Conservation (phyloP, 345 rosid genomes). For the Firmiana major region DNA sequence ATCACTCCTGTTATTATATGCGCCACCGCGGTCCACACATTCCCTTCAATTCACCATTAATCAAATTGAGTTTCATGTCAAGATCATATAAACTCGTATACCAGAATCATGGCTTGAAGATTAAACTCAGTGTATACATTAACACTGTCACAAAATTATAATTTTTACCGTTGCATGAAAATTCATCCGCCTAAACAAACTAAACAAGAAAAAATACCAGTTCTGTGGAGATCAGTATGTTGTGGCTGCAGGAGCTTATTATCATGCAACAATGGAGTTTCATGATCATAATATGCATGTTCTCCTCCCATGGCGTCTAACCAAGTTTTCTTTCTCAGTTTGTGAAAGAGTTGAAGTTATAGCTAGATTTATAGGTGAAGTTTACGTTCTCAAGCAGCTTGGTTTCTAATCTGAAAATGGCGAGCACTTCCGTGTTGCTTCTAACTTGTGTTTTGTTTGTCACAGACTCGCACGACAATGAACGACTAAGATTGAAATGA, state of each 20-base stretch:
- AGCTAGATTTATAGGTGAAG: background rate
- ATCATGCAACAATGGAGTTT: background rate
- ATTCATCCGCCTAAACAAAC: no score
- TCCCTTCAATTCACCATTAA: conserved; percentile 23
- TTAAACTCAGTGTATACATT: no score
- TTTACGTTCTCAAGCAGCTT: no score
- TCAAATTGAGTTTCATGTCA: background rate
- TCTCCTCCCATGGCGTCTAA: background rate
- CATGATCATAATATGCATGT: background rate
- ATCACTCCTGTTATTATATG: conserved; percentile 51
- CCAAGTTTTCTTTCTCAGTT: background rate
- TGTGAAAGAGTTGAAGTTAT: background rate
- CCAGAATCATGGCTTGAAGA: no score
- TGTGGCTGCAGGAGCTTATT: background rate
- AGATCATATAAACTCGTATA: no score
- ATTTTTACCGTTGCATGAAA: no score
- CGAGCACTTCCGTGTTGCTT: background rate
- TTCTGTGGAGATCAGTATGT: background rate
- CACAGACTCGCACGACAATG: no score
- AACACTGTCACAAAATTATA: no score
- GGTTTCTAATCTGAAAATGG: no score
- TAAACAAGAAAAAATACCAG: background rate
- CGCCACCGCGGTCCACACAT: conserved; percentile 45
- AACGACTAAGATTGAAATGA: no score
- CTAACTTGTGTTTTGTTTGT: no score